phyloP scores from a whole-genome alignment of 345 rosid species.

The Turnera subulata region DNA sequence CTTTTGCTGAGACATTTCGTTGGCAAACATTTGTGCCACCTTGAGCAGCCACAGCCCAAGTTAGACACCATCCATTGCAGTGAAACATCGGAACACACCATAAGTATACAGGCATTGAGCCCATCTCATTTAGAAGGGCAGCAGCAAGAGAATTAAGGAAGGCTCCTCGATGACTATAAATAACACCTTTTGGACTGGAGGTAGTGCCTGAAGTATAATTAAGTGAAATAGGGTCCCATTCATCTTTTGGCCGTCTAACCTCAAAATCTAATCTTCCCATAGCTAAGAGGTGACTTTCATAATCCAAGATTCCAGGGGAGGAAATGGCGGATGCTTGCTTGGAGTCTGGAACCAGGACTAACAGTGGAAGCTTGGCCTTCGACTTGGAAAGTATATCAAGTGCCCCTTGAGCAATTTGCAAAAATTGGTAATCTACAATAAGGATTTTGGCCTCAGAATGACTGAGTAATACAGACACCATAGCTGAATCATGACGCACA shows the following conservation, averaged over 20 bases:
- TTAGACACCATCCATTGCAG: conserved; percentile 32
- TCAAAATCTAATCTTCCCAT: conserved; percentile 39
- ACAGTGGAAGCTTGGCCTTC: conserved; percentile 32
- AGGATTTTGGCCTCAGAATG: conserved; percentile 55
- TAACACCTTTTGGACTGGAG: conserved; percentile 31
- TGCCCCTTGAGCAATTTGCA: conserved; percentile 42
- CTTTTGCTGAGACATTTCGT: conserved; percentile 16
- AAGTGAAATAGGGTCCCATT: conserved; percentile 29
- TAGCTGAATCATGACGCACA: conserved; percentile 46
- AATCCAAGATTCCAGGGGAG: conserved; percentile 27
- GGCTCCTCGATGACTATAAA: conserved; percentile 33
- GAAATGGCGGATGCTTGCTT: conserved; percentile 8
- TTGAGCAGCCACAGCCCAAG: conserved; percentile 32
- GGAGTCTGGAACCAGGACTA: conserved; percentile 37
- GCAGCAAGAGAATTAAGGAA: conserved; percentile 26
- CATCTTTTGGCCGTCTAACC: conserved; percentile 31
- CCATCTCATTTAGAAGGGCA: conserved; percentile 24
- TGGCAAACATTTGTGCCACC: conserved; percentile 29
- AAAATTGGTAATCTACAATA: conserved; percentile 48
- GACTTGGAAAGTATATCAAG: conserved; percentile 37
- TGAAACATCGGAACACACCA: conserved; percentile 38
- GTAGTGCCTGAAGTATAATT: conserved; percentile 35
- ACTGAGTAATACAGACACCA: conserved; percentile 39
- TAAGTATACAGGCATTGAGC: conserved; percentile 25
- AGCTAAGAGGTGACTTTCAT: conserved; percentile 40